phyloP scores from a whole-genome alignment of 78 protist genomes.

The Polysphondylium violaceum region DNA sequence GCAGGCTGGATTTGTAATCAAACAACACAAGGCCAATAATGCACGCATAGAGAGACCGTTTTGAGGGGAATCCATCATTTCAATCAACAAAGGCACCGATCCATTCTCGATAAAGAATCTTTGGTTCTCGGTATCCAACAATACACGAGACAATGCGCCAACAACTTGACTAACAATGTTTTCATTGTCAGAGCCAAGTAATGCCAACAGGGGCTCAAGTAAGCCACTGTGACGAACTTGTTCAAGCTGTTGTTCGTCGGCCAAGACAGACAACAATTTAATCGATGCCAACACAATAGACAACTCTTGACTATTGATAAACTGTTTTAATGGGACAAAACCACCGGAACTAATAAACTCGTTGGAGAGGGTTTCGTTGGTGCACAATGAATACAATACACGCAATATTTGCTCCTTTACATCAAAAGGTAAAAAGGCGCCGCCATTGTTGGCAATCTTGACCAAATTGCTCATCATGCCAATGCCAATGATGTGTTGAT shows the following conservation, averaged over 20 bases:
- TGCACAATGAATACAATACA: constrained; percentile 22
- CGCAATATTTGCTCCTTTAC: constrained; percentile 17
- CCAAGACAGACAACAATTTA: constrained; percentile 38
- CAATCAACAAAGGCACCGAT: constrained; percentile 17
- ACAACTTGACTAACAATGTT: constrained; percentile 33
- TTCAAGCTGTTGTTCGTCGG: constrained; percentile 61
- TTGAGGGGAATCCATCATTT: neutral
- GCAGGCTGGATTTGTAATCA: constrained; percentile 46
- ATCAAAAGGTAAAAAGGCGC: neutral
- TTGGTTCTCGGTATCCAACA: constrained; percentile 32
- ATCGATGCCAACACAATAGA: neutral
- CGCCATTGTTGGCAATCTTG: neutral
- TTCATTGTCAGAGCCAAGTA: constrained; percentile 13
- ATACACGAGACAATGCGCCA: constrained; percentile 62
- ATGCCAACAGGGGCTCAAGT: neutral
- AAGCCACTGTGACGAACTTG: constrained; percentile 24
- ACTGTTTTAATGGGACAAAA: constrained; percentile 5
- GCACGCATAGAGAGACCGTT: constrained; percentile 54
- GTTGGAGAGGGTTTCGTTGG: constrained; percentile 31
- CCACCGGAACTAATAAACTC: constrained; percentile 36
- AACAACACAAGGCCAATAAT: constrained; percentile 48
- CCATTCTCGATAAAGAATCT: constrained; percentile 19
- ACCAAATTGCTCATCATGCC: constrained; percentile 16
- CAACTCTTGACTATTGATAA: neutral
- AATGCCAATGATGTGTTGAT: constrained; percentile 2